Percentiles rank a stretch among this genome's conserved stretches.
Evolutionary conservation across 768 basidiomycete species (phyloP).

Genomic region (Hypsizygus marmoreus): DNA sequence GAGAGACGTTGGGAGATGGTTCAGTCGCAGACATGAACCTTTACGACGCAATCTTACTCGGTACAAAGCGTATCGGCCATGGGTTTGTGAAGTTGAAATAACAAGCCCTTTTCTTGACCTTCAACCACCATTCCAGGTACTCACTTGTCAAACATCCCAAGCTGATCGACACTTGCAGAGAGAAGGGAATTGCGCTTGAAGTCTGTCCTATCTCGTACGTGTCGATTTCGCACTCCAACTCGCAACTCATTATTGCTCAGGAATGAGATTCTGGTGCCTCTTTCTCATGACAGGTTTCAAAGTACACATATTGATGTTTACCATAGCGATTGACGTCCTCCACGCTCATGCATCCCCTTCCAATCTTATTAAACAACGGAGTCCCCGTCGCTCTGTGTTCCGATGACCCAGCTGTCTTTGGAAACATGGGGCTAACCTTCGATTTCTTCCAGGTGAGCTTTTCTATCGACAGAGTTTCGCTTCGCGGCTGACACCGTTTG

Average conservation of each 20-base stretch:
- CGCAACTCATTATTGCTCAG: constrained; percentile 30
- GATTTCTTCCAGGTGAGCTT: constrained; percentile 71
- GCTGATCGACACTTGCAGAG: constrained; percentile 65
- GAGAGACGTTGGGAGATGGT: constrained; percentile 81
- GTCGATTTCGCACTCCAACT: constrained; percentile 1
- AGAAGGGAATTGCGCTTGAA: constrained; percentile 66
- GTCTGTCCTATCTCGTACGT: constrained; percentile 82
- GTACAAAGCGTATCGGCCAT: constrained; percentile 81
- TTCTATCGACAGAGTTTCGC: too few relatives aligned
- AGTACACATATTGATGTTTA: neutral
- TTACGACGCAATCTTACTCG: constrained; percentile 77
- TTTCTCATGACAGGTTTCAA: neutral
- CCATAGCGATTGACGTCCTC: constrained; percentile 70
- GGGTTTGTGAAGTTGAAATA: constrained; percentile 48
- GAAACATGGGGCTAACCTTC: constrained; percentile 75
- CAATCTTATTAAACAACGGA: constrained; percentile 70
- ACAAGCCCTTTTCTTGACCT: neutral
- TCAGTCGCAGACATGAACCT: constrained; percentile 68
- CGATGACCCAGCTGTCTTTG: constrained; percentile 78
- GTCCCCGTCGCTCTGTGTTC: constrained; percentile 71
- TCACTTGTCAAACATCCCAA: constrained; percentile 79
- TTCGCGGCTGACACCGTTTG: neutral
- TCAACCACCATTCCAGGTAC: constrained; percentile 43
- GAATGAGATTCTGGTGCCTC: constrained; percentile 69
- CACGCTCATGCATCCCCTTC: constrained; percentile 79